A percentile compares a stretch with the other conserved stretches of the same genome.
Evolutionary conservation across 805 yeast genomes (phyloP).

Genomic region (Debaryomyces tyrocola): DNA sequence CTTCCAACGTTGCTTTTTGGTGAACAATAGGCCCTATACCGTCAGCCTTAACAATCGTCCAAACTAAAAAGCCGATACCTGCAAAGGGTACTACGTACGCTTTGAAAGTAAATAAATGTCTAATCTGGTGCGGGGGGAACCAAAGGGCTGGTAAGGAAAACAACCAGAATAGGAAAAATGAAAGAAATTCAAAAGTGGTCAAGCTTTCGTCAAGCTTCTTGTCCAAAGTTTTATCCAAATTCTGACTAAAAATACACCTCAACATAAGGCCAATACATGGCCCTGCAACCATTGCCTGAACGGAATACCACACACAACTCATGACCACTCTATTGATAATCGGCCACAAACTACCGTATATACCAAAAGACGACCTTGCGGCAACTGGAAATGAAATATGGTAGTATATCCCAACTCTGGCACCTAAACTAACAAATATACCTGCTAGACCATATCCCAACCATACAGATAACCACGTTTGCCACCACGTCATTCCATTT

Average conservation of each 20-base stretch:
- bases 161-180: conserved; percentile 82
- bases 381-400: conserved; percentile 86
- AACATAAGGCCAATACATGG: conserved; percentile 70
- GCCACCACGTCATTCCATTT: conserved; percentile 85
- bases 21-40: conserved; percentile 76
- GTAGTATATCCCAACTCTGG: conserved; percentile 77
- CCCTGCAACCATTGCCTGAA: conserved; percentile 83
- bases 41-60: conserved; percentile 79
- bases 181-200: conserved; percentile 69
- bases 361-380: conserved; percentile 80
- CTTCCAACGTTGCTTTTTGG: conserved; percentile 48
- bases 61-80: conserved; percentile 76
- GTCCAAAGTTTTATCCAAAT: conserved; percentile 61
- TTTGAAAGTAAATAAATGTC: conserved; percentile 82
- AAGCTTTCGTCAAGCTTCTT: conserved; percentile 63
- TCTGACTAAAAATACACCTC: conserved; percentile 67
- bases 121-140: conserved; percentile 77
- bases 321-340: conserved; percentile 83
- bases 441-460: conserved; percentile 75
- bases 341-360: conserved; percentile 87
- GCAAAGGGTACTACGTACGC: conserved; percentile 79
- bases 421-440: conserved; percentile 64
- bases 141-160: conserved; percentile 76
- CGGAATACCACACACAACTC: conserved; percentile 87
- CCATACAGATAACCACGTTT: conserved; percentile 87